A percentile compares a stretch with the other conserved stretches of the same genome.
Conservation (phyloP, 164 flowering plant genomes). For the Santalum album region DNA sequence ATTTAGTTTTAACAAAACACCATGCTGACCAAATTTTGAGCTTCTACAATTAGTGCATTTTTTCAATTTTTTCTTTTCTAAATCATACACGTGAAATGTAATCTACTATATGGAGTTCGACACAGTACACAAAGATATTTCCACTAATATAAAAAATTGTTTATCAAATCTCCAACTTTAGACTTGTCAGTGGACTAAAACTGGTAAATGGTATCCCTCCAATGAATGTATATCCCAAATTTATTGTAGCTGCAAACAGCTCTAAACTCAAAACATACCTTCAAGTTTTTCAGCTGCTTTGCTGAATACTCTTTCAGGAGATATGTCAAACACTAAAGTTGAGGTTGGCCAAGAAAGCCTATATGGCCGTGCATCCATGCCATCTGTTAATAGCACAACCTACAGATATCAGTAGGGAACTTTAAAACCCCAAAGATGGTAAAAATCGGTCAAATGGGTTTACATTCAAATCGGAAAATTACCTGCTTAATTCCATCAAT, state of each 20-base stretch:
- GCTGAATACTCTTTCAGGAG: conserved; percentile 45
- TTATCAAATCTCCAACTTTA: neutral
- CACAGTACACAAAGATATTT: neutral
- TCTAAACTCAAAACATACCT: conserved; percentile 20
- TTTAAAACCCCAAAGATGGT: neutral
- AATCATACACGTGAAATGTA: too few species aligned
- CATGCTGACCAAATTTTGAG: too few species aligned
- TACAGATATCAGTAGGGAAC: conserved; percentile 23
- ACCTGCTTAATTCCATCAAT: conserved; percentile 73
- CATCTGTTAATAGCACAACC: conserved; percentile 91
- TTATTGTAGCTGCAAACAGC: neutral
- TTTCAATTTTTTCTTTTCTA: too few species aligned
- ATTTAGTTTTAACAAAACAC: too few species aligned
- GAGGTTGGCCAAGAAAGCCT: conserved; percentile 77
- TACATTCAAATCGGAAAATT: conserved; percentile 6
- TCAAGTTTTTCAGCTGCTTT: conserved; percentile 47
- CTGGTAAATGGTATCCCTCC: neutral
- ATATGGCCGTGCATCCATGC: conserved; percentile 89
- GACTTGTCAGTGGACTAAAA: neutral
- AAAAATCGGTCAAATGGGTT: neutral
- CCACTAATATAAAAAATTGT: neutral
- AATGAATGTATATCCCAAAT: neutral
- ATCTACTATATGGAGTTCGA: too few species aligned
- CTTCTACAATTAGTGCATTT: too few species aligned
- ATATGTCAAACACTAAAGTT: conserved; percentile 64